Evolutionary conservation across 2,329 filamentous ascomycete species (phyloP).

Genomic region (Ascochyta viciae-villosae): DNA sequence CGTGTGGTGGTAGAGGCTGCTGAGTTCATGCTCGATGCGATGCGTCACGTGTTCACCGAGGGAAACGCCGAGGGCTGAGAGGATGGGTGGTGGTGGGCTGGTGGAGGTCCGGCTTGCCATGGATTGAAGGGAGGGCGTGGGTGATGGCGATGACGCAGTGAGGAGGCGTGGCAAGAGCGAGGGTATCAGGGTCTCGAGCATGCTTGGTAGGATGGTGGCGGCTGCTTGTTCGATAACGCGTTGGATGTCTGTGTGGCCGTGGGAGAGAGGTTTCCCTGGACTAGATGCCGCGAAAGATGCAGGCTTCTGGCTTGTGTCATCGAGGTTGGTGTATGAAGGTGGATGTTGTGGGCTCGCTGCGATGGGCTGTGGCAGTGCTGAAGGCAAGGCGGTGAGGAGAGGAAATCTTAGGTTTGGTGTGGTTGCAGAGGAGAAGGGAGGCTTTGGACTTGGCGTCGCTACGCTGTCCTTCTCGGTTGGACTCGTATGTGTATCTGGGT

Average conservation of each 20-base stretch:
- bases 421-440: not conserved
- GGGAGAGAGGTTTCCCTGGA: not conserved
- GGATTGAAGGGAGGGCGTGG: too few species aligned
- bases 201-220: too few species aligned
- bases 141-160: too few species aligned
- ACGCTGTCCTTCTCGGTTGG: conserved; percentile 19
- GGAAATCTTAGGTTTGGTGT: not conserved
- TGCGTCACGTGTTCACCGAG: conserved; percentile 7
- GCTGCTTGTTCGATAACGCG: too few species aligned
- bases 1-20: conserved; percentile 6
- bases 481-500: not conserved
- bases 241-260: too few species aligned
- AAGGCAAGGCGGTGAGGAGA: not conserved
- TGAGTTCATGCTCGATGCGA: conserved; percentile 6
- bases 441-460: conserved; percentile 10
- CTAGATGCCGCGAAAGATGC: not conserved
- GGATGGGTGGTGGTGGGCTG: not conserved
- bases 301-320: not conserved
- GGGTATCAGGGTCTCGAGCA: too few species aligned
- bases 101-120: too few species aligned
- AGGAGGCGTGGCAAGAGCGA: too few species aligned
- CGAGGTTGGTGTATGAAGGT: not conserved
- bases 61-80: conserved; percentile 6
- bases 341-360: not conserved
- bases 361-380: not conserved